Base-by-base conservation (phyloP, 768 basidiomycete species). In the Pleurotus platypus region DNA sequence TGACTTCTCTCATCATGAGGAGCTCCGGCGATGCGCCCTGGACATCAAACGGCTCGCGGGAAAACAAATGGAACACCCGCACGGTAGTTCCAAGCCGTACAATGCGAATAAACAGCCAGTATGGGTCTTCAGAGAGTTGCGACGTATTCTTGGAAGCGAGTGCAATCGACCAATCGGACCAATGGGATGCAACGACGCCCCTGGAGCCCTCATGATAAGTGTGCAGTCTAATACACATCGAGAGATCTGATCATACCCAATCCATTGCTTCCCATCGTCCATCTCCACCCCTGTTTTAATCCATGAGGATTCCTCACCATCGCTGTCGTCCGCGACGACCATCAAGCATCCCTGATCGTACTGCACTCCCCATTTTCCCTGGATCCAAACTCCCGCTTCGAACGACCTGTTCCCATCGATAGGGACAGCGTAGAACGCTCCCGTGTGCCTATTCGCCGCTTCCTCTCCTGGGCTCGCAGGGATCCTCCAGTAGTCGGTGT, bases 101-200 rank as follows among this genome's bases (percentile, higher is more conserved):
- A 18, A 56, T 40, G n/a, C 39, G 45, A 15, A 59, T 56, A 27
- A 55, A 56, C 7, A 59, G 16, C 53, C 54, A 26, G 16, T 18
- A 55, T 20, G 26, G 16, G 26, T 38, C 20, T 2, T 22, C 30
- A 22, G 43, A 42, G 24, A 58, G 26, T 16, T 35, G 20, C 26
- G 35, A 27, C 26, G 50, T 39, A 46, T 42, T 40, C 47, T 56
- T 20, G 40, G 39, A 37, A 48, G 58, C 58, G 15, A 46, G 53
- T 22, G 39, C 26, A 22, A 59, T 49, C n/a, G 58, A 56, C 58
- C 58, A 59, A 49, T 59, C 58, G 24, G 58, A 59, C 53, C 55
- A 59, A 9, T 46, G 55, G 20, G 58, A 56, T 15, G 58, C 39
- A 11, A 59, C 58, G 16, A 59, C 58, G 5, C 18, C 46, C 1